Evolutionary conservation across 2,329 filamentous ascomycete genomes (phyloP).

Genomic region (Penicillium brevicompactum): DNA sequence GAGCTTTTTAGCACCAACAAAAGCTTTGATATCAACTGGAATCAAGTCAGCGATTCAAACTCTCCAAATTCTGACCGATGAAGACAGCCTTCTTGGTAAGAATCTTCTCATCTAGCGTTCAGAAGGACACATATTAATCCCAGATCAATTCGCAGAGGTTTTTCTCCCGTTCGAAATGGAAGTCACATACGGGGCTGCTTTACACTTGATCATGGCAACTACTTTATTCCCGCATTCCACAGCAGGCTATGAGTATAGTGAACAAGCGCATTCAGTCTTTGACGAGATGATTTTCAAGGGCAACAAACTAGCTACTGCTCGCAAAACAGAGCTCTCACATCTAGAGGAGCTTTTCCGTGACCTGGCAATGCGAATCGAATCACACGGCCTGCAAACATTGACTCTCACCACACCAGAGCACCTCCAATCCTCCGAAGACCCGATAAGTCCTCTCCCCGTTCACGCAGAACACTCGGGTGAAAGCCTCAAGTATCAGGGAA

Average conservation of each 20-base stretch:
- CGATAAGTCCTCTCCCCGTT: neutral
- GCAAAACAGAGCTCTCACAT: conserved; percentile 36
- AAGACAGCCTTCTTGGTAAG: conserved; percentile 38
- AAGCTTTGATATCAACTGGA: conserved; percentile 38
- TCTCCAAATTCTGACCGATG: conserved; percentile 37
- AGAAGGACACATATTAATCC: neutral
- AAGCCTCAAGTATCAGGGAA: neutral
- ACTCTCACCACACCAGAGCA: conserved; percentile 13
- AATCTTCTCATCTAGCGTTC: neutral
- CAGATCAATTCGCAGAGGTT: neutral
- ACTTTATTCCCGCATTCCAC: conserved; percentile 5
- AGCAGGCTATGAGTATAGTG: conserved; percentile 5
- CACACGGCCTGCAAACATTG: conserved; percentile 31
- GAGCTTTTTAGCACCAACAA: conserved; percentile 34
- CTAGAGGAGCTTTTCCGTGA: conserved; percentile 35
- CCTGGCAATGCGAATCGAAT: conserved; percentile 25
- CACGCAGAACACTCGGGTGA: neutral
- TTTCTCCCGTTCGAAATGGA: conserved; percentile 14
- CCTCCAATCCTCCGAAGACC: neutral
- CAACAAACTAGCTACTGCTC: conserved; percentile 35
- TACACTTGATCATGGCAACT: conserved; percentile 11
- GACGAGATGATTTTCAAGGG: conserved; percentile 40
- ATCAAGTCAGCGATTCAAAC: conserved; percentile 45
- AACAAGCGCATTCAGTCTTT: conserved; percentile 29
- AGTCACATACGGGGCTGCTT: conserved; percentile 8